Percentiles rank a stretch among this genome's conserved stretches.
Evolutionary conservation across 495 filamentous ascomycete genomes (phyloP).

Genomic region (Xylaria scruposa): DNA sequence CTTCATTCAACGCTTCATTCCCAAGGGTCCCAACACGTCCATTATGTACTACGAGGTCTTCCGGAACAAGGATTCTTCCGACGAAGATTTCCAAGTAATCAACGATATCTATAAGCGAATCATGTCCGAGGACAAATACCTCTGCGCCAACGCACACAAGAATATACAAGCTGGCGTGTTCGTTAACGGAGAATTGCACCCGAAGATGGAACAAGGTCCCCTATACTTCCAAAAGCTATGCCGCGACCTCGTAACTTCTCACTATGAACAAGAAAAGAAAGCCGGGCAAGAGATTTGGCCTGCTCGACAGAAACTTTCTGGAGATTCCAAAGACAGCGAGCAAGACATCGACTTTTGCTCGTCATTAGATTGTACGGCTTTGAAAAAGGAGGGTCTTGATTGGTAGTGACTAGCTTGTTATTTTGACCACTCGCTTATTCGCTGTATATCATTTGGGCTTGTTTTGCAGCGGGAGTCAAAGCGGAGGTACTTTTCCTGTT

Average conservation of each 20-base stretch:
- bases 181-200: slow-evolving; percentile 54
- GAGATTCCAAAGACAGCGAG: slow-evolving; percentile 12
- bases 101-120: slow-evolving; percentile 52
- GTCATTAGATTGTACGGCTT: slow-evolving; percentile 6
- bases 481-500: slow-evolving; percentile 9
- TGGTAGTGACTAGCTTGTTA: slow-evolving; percentile 15
- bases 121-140: slow-evolving; percentile 54
- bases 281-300: slow-evolving; percentile 56
- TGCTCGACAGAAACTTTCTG: slow-evolving; percentile 41
- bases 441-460: background rate
- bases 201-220: slow-evolving; percentile 52
- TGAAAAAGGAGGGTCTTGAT: slow-evolving; percentile 27
- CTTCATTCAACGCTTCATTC: slow-evolving; percentile 56
- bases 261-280: slow-evolving; percentile 50
- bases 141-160: slow-evolving; percentile 52
- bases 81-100: slow-evolving; percentile 53
- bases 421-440: background rate
- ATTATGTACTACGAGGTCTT: slow-evolving; percentile 57
- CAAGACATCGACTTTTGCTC: slow-evolving; percentile 25
- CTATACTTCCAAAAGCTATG: slow-evolving; percentile 55
- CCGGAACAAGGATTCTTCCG: slow-evolving; percentile 51
- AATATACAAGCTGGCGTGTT: slow-evolving; percentile 53
- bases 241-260: slow-evolving; percentile 47
- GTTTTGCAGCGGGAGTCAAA: slow-evolving; percentile 16
- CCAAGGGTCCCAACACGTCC: slow-evolving; percentile 45